Conservation (phyloP, 2,329 filamentous ascomycete genomes). For the Sarocladium kiliense region DNA sequence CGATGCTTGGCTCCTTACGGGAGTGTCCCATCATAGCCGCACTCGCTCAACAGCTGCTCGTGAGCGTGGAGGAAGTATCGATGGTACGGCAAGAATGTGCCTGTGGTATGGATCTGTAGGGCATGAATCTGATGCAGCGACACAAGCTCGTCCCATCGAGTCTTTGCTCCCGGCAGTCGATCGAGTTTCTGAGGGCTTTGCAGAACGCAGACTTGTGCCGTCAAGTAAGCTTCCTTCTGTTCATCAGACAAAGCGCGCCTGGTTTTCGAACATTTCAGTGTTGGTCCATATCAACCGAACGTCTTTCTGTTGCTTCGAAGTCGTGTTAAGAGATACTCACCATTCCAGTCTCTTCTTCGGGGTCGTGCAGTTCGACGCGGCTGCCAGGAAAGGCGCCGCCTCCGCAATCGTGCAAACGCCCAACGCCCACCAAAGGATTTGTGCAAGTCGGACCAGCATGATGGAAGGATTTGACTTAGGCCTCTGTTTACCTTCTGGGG, state of each 20-base stretch:
- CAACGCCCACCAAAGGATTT: neutral
- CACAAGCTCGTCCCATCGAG: conserved; percentile 11
- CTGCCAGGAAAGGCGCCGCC: neutral
- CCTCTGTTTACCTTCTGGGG: too few species aligned
- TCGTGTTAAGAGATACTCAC: neutral
- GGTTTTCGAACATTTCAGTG: neutral
- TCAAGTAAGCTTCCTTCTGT: conserved; percentile 11
- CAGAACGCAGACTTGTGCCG: conserved; percentile 11
- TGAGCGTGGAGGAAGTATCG: conserved; percentile 12
- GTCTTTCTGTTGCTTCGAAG: too few species aligned
- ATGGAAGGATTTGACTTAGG: too few species aligned
- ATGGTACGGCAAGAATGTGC: conserved; percentile 11
- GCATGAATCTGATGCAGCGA: conserved; percentile 11
- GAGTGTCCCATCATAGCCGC: conserved; percentile 9
- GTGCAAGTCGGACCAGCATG: neutral
- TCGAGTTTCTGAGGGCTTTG: conserved; percentile 5
- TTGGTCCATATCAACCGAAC: too few species aligned
- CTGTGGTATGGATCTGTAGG: conserved; percentile 10
- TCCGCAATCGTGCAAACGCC: neutral
- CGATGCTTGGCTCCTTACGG: too few species aligned
- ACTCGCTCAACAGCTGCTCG: conserved; percentile 10
- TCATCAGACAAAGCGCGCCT: conserved; percentile 10
- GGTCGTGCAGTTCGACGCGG: neutral
- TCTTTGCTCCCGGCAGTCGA: conserved; percentile 8
- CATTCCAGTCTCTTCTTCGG: conserved; percentile 7